A percentile compares a stretch with the other conserved stretches of the same genome.
Evolutionary conservation across 306 rosid species (phyloP).

Genomic region (Casuarina equisetifolia): DNA sequence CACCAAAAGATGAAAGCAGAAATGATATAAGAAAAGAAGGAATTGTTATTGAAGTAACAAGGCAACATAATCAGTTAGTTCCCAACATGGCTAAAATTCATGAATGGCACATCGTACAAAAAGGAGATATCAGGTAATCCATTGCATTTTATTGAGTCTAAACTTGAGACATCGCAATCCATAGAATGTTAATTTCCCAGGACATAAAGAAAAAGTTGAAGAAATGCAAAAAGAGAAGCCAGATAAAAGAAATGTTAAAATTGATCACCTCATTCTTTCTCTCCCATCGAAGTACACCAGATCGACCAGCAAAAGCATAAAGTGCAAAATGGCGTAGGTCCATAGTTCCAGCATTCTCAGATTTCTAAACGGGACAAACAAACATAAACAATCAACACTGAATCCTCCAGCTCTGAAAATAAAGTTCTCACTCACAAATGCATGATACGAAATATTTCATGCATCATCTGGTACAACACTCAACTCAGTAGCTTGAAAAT

Average conservation of each 20-base stretch:
- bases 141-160: no score
- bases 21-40: conserved; percentile 22
- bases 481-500: neutral
- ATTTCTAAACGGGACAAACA: conserved; percentile 43
- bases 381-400: conserved; percentile 26
- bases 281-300: conserved; percentile 77
- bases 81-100: neutral
- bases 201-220: neutral
- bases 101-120: no score
- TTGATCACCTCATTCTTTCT: conserved; percentile 72
- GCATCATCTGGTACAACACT: neutral
- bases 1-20: conserved; percentile 33
- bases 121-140: no score
- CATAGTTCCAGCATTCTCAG: conserved; percentile 70
- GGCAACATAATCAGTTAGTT: conserved; percentile 24
- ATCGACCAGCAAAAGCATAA: conserved; percentile 90
- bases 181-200: neutral
- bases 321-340: conserved; percentile 92
- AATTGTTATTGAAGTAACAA: neutral
- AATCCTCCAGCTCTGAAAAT: conserved; percentile 10
- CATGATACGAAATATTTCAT: neutral
- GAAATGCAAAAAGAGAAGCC: neutral
- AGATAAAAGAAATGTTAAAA: neutral
- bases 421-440: neutral
- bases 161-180: neutral